Conservation (phyloP, 805 yeast species). For the Wickerhamiella cacticola region DNA sequence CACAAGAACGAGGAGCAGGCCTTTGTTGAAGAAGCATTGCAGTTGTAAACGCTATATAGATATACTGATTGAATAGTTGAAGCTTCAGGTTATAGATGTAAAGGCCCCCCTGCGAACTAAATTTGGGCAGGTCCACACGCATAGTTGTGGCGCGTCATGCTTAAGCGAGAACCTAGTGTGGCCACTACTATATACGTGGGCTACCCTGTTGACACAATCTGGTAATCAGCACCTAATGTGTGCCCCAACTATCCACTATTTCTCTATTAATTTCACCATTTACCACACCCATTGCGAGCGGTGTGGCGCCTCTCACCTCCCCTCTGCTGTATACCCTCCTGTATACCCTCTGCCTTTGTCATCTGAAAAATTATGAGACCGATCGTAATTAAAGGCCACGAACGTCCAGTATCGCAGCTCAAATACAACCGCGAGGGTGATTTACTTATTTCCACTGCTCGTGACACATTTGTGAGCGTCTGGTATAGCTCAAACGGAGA, state of each 20-base stretch:
- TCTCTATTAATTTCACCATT: no score
- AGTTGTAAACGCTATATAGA: background rate
- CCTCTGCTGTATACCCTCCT: no score
- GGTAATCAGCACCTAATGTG: no score
- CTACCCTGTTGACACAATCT: no score
- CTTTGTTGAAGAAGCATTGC: slow-evolving; percentile 66
- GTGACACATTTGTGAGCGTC: slow-evolving; percentile 71
- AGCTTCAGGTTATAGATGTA: no score
- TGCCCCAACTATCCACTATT: no score
- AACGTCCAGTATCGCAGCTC: slow-evolving; percentile 94
- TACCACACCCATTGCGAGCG: no score
- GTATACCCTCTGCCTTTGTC: background rate
- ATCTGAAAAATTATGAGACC: slow-evolving; percentile 22
- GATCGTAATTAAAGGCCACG: slow-evolving; percentile 63
- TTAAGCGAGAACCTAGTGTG: no score
- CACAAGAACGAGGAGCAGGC: slow-evolving; percentile 82
- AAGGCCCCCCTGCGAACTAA: background rate
- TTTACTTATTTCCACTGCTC: slow-evolving; percentile 78
- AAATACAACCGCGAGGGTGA: slow-evolving; percentile 95
- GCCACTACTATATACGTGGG: no score
- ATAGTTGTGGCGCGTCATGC: no score
- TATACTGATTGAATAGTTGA: background rate
- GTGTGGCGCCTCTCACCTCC: no score
- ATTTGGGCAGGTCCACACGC: background rate
- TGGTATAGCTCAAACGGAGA: slow-evolving; percentile 97